Conservation (phyloP, 768 basidiomycete species). For the Stropharia rugosoannulata region DNA sequence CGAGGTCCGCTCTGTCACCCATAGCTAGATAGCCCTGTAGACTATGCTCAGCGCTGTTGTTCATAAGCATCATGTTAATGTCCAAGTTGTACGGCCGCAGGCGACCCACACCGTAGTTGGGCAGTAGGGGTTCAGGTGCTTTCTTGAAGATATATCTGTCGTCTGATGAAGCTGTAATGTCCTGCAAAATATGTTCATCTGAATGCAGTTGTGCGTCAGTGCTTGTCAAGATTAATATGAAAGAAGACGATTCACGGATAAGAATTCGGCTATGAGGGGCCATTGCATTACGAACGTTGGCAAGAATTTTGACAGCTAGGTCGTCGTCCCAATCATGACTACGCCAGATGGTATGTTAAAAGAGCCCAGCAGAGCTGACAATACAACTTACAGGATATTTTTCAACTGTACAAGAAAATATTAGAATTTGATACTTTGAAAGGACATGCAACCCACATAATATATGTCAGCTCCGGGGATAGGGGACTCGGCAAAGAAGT, state of each 20-base stretch:
- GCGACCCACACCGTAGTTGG: constrained; percentile 45
- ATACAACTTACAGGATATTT: too few species aligned
- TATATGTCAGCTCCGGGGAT: too few species aligned
- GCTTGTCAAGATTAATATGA: too few species aligned
- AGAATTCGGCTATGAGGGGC: constrained; percentile 26
- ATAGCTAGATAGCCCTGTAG: constrained; percentile 36
- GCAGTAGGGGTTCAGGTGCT: constrained; percentile 44
- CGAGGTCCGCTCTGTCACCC: constrained; percentile 28
- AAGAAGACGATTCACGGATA: constrained; percentile 21
- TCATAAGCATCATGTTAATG: constrained; percentile 38
- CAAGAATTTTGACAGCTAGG: constrained; percentile 26
- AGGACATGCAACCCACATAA: too few species aligned
- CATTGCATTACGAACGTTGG: constrained; percentile 32
- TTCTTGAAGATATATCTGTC: constrained; percentile 13
- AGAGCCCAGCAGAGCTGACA: not conserved
- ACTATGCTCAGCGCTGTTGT: constrained; percentile 43
- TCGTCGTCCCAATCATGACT: constrained; percentile 37
- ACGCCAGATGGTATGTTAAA: not conserved
- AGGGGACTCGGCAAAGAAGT: constrained; percentile 3
- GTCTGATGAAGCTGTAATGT: constrained; percentile 13
- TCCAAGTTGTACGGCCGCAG: constrained; percentile 43
- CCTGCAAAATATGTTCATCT: not conserved
- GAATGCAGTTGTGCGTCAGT: too few species aligned
- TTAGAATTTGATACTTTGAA: not conserved
- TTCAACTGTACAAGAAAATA: too few species aligned